Conservation (phyloP, 257 asterid species). For the Hygrophila difformis region DNA sequence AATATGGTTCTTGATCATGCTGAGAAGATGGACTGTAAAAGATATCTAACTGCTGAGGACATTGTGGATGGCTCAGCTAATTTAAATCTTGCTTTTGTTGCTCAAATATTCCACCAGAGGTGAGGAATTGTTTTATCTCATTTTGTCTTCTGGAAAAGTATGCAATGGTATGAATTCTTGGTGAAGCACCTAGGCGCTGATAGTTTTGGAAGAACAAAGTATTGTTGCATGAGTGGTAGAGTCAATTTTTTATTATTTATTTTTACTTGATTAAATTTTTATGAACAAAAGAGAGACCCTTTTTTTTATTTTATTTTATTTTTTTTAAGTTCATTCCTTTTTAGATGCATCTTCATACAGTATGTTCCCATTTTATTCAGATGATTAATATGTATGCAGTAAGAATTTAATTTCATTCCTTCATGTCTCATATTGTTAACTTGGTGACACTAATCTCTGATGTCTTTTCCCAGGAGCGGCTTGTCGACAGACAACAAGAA, state of each 20-base stretch:
- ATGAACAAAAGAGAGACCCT: too few species aligned
- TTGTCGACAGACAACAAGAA: slow-evolving; percentile 82
- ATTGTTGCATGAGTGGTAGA: neutral
- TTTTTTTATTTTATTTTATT: too few species aligned
- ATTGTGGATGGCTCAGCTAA: slow-evolving; percentile 84
- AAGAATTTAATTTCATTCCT: too few species aligned
- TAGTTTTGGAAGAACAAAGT: slow-evolving; percentile 2
- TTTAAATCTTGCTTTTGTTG: slow-evolving; percentile 93
- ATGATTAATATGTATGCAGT: too few species aligned
- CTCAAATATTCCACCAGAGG: slow-evolving; percentile 97
- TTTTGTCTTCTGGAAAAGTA: slow-evolving; percentile 1
- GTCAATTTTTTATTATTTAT: too few species aligned
- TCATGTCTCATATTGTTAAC: too few species aligned
- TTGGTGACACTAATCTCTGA: too few species aligned
- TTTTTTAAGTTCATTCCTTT: too few species aligned
- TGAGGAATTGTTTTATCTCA: slow-evolving; percentile 19
- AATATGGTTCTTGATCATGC: slow-evolving; percentile 95
- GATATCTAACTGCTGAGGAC: slow-evolving; percentile 82
- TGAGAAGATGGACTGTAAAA: slow-evolving; percentile 92
- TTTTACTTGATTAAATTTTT: too few species aligned
- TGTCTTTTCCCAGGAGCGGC: slow-evolving; percentile 56
- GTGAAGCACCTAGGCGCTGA: too few species aligned
- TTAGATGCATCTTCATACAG: too few species aligned
- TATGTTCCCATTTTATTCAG: too few species aligned
- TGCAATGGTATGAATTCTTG: neutral